Evolutionary conservation across 192 early-diverging fungal species (phyloP).

Genomic region (Linnemannia zychae): DNA sequence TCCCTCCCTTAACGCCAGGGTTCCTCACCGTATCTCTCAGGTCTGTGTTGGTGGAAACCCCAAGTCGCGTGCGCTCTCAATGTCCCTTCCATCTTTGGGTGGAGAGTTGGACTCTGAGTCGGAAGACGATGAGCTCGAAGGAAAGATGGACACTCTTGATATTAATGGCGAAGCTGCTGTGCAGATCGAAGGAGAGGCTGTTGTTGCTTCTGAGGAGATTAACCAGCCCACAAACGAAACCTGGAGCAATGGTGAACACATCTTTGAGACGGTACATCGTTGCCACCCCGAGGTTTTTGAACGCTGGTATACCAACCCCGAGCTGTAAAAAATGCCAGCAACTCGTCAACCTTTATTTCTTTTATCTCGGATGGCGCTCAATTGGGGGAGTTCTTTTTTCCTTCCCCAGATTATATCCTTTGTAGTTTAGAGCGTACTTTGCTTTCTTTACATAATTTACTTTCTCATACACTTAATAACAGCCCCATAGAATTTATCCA

Average conservation of each 20-base stretch:
- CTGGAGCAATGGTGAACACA: conserved; percentile 46
- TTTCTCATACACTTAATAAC: background rate
- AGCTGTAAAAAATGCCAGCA: background rate
- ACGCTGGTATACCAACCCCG: conserved; percentile 34
- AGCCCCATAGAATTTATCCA: background rate
- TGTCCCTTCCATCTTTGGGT: background rate
- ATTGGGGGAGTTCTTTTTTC: background rate
- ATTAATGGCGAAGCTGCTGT: background rate
- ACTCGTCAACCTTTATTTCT: background rate
- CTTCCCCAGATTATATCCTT: background rate
- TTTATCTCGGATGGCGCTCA: background rate
- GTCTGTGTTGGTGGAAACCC: conserved; percentile 46
- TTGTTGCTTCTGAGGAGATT: background rate
- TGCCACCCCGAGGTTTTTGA: conserved; percentile 49
- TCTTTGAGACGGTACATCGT: conserved; percentile 47
- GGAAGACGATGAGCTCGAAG: conserved; percentile 22
- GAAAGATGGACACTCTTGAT: conserved; percentile 9
- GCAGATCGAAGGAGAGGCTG: background rate
- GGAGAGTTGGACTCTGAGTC: background rate
- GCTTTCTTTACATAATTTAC: background rate
- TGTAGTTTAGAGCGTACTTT: background rate
- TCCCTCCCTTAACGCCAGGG: conserved; percentile 51
- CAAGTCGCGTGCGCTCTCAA: background rate
- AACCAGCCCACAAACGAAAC: background rate
- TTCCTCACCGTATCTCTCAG: conserved; percentile 56